Evolutionary conservation across 805 yeast species (phyloP), one percentile per base, ranked within the genome.

Genomic region (Teunomyces lycoperdinae): DNA sequence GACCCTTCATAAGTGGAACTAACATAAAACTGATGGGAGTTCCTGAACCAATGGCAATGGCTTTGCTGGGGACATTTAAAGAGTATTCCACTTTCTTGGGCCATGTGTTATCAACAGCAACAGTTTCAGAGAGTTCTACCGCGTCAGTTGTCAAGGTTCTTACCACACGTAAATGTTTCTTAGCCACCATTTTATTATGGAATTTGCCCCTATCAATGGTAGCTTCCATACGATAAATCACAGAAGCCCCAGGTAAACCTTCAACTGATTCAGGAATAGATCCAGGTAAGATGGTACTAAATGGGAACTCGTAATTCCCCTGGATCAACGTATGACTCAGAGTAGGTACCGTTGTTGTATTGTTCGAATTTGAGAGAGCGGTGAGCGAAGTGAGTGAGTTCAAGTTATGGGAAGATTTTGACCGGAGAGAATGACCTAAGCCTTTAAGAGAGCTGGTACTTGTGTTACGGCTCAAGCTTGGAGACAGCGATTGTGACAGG

Each of bases 101-200:
- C 98, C 98, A 92, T 1, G 91, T 84, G 63, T 92, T 92, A 61
- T 90, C 96, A 29, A 92, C 95, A 0, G 96, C 88, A 57, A 91
- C 87, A 0, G 98, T 89, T 64, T 92, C 97, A 0, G 95, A 78
- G 20, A 90, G 73, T 58, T 94, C 98, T 3, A 87, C 79, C 1
- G 95, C 79, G 64, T 92, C 98, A 0, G 96, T 80, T 1, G 96
- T 83, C 50, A 92, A 69, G 0, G 98, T 92, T 58, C 99, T 78
- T 9, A 94, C 81, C 8, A 94, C 83, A 51, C 96, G 80, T 2
- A 94, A 53, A 58, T 84, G 89, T 65, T 83, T 87, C 56, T 81
- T 83, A 13, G 90, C 76, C 6, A 74, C 60, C 55, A 92, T 64
- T 48, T 83, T 82, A 51, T 78, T 78, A 44, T 84, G 79, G 58